phyloP scores from a whole-genome alignment of 2,329 filamentous ascomycete genomes.

The Dactylellina cionopaga region DNA sequence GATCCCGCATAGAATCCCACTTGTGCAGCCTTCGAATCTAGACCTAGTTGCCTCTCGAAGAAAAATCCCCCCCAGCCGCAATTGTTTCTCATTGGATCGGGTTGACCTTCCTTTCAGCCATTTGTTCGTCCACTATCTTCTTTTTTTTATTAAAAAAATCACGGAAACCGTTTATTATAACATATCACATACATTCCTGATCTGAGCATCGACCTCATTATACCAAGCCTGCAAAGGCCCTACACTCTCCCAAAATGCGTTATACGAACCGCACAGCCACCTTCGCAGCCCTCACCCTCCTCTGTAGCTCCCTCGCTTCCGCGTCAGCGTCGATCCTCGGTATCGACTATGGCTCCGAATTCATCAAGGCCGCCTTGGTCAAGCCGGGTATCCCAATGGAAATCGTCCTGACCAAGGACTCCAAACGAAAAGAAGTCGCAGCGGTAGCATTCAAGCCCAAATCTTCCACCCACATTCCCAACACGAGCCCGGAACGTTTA shows the following conservation, averaged over 20 bases:
- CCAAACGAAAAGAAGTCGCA: slow-evolving; percentile 90
- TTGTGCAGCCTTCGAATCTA: slow-evolving; percentile 2
- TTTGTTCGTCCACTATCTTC: background rate
- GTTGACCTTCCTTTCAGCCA: slow-evolving; percentile 34
- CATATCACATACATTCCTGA: slow-evolving; percentile 5
- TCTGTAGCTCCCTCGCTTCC: slow-evolving; percentile 69
- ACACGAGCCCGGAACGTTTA: slow-evolving; percentile 82
- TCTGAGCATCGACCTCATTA: slow-evolving; percentile 20
- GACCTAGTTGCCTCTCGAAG: background rate
- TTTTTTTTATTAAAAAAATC: slow-evolving; percentile 1
- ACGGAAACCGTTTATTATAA: background rate
- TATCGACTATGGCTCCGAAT: slow-evolving; percentile 93
- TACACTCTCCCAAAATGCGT: slow-evolving; percentile 53
- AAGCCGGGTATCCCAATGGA: slow-evolving; percentile 97
- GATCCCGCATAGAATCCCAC: slow-evolving; percentile 29
- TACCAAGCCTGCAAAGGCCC: slow-evolving; percentile 44
- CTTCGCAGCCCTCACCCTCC: slow-evolving; percentile 66
- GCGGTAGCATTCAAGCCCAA: slow-evolving; percentile 90
- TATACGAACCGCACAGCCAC: slow-evolving; percentile 60
- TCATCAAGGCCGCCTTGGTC: slow-evolving; percentile 94
- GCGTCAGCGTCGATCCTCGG: slow-evolving; percentile 83
- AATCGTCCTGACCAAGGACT: slow-evolving; percentile 97
- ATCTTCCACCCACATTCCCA: slow-evolving; percentile 69
- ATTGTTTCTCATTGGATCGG: slow-evolving; percentile 34
- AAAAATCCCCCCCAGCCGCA: background rate